These are phyloP conservation scores for Candida stauntonica DNA, from an alignment of 805 yeast genomes.

Conservation along the genomic window DNA sequence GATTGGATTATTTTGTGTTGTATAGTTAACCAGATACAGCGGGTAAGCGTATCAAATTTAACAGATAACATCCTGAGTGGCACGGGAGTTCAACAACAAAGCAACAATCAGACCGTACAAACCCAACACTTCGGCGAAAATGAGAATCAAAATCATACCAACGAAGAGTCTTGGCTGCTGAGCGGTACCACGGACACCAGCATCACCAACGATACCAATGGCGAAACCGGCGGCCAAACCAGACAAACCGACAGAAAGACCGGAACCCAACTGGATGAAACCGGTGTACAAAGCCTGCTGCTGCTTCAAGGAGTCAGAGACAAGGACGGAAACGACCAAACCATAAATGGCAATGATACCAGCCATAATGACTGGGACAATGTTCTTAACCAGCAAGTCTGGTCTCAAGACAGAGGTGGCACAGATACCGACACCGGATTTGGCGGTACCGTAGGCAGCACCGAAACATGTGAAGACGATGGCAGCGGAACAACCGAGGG, in stretches of 20 bases:
- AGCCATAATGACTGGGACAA: constrained; percentile 98
- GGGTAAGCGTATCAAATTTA: too few species aligned
- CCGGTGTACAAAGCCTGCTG: constrained; percentile 94
- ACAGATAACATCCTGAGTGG: constrained; percentile 86
- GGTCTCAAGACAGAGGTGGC: constrained; percentile 98
- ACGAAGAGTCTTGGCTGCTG: constrained; percentile 98
- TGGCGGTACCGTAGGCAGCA: constrained; percentile 99
- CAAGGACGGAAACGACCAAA: constrained; percentile 90
- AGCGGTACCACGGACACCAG: constrained; percentile 98
- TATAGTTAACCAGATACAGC: not conserved
- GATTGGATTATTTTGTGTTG: constrained; percentile 2
- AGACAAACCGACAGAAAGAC: constrained; percentile 93
- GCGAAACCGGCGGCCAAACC: constrained; percentile 99
- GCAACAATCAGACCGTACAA: constrained; percentile 98
- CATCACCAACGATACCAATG: constrained; percentile 99
- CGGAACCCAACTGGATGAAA: constrained; percentile 97
- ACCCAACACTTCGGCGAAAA: constrained; percentile 99
- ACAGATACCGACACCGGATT: constrained; percentile 98
- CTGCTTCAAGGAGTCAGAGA: constrained; percentile 84
- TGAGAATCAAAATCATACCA: constrained; percentile 96
- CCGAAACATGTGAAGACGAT: constrained; percentile 98
- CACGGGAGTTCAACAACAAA: constrained; percentile 94
- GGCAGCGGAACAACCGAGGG: constrained; percentile 99
- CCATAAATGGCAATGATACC: constrained; percentile 99
- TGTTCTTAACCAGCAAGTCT: constrained; percentile 86